phyloP scores from a whole-genome alignment of 164 flowering plant genomes.

The Annona squamosa region DNA sequence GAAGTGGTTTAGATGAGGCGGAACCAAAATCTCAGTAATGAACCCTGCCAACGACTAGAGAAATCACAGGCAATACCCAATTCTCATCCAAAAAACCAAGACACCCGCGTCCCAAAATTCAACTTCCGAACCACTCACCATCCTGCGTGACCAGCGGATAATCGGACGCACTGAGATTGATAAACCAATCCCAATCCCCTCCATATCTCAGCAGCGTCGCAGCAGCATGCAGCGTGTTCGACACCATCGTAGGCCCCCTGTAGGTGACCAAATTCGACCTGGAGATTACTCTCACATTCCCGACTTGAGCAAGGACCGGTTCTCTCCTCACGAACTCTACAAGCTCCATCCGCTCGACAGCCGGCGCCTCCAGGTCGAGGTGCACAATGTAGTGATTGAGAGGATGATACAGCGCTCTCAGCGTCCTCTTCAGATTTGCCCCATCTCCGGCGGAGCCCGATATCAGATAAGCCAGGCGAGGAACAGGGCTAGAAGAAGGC shows the following conservation, averaged over 20 bases:
- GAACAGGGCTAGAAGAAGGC: conserved; percentile 26
- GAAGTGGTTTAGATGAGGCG: background rate
- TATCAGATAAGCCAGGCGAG: conserved; percentile 61
- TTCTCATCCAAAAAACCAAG: background rate
- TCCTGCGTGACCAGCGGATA: conserved; percentile 88
- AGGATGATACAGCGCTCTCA: conserved; percentile 72
- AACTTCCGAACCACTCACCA: conserved; percentile 64
- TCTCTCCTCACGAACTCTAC: conserved; percentile 37
- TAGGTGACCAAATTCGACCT: conserved; percentile 74
- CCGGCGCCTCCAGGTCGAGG: conserved; percentile 60
- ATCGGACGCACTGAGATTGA: conserved; percentile 82
- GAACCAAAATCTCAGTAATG: background rate
- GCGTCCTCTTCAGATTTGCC: conserved; percentile 48
- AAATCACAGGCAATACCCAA: conserved; percentile 2
- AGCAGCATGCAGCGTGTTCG: conserved; percentile 72
- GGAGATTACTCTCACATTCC: conserved; percentile 53
- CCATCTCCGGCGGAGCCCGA: conserved; percentile 72
- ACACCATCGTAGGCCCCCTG: conserved; percentile 82
- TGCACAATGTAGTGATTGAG: conserved; percentile 69
- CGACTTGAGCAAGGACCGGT: conserved; percentile 34
- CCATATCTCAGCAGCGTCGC: conserved; percentile 65
- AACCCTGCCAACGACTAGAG: background rate
- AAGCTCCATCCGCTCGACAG: conserved; percentile 55
- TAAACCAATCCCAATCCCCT: conserved; percentile 85
- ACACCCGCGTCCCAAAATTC: background rate